A percentile compares a stretch with the other conserved stretches of the same genome.
Conservation (phyloP, 1,284 basidiomycete genomes). For the Naganishia liquefaciens region DNA sequence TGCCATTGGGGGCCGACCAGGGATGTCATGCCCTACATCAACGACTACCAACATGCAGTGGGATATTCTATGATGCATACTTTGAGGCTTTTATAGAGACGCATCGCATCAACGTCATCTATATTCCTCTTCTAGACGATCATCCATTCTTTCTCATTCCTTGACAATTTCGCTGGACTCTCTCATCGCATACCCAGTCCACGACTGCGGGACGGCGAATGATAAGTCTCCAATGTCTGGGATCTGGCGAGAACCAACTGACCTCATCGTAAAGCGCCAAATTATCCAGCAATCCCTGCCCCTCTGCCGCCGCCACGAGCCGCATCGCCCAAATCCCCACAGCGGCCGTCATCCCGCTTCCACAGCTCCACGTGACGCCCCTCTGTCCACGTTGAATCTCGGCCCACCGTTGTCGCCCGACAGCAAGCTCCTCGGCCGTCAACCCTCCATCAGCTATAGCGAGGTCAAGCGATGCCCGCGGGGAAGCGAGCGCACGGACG, state of each 20-base stretch:
- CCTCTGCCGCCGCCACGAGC: slow-evolving; percentile 79
- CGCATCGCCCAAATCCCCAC: slow-evolving; percentile 83
- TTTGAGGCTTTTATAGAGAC: background rate
- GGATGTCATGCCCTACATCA: no score
- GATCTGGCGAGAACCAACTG: slow-evolving; percentile 26
- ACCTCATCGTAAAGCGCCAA: slow-evolving; percentile 56
- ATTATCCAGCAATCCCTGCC: slow-evolving; percentile 41
- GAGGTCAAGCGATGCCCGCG: slow-evolving; percentile 36
- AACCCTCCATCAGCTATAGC: slow-evolving; percentile 4
- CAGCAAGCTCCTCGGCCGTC: slow-evolving; percentile 11
- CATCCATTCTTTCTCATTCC: slow-evolving; percentile 11
- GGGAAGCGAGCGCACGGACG: slow-evolving; percentile 61
- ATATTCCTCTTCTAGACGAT: background rate
- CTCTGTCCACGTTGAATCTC: slow-evolving; percentile 62
- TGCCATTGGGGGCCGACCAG: background rate
- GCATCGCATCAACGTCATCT: background rate
- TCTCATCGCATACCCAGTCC: slow-evolving; percentile 35
- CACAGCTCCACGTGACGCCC: slow-evolving; percentile 72
- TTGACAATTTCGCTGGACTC: slow-evolving; percentile 33
- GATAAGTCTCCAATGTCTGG: background rate
- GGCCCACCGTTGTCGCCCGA: slow-evolving; percentile 55
- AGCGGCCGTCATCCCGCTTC: slow-evolving; percentile 95
- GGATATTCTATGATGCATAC: background rate
- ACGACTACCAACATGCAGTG: background rate
- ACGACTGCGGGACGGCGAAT: slow-evolving; percentile 20